Evolutionary conservation across 73 alveolate genomes (phyloP).

Genomic region (Paramecium bursaria): DNA sequence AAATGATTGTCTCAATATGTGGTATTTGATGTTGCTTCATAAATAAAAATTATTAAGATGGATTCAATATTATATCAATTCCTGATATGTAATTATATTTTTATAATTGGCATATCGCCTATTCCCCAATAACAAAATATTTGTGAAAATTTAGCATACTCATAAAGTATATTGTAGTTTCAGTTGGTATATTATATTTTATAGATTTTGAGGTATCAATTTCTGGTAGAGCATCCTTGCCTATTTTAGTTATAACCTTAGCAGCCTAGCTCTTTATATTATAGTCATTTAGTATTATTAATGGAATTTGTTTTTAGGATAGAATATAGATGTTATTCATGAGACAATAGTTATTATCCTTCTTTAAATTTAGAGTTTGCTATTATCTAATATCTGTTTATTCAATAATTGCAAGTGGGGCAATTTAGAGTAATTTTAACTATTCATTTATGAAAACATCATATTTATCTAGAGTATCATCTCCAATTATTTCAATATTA

Average conservation of each 20-base stretch:
- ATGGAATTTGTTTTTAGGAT: background rate
- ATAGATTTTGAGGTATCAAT: background rate
- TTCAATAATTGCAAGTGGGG: background rate
- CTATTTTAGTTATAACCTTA: background rate
- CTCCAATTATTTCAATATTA: background rate
- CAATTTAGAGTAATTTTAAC: background rate
- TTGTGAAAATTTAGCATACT: conserved; percentile 18
- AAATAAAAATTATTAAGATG: background rate
- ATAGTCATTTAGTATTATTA: conserved; percentile 25
- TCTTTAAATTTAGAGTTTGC: background rate
- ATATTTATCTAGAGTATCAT: background rate
- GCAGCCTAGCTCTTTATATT: background rate
- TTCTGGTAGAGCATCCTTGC: conserved; percentile 7
- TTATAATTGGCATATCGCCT: background rate
- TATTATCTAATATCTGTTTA: background rate
- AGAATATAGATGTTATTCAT: conserved; percentile 10
- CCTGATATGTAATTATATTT: conserved; percentile 24
- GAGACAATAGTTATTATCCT: conserved; percentile 43
- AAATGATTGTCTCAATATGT: background rate
- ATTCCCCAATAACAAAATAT: conserved; percentile 13
- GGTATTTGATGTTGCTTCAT: background rate
- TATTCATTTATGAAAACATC: conserved; percentile 1
- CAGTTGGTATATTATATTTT: conserved; percentile 15
- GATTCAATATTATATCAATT: conserved; percentile 5
- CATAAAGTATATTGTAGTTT: conserved; percentile 30